Evolutionary conservation across 176 grass and related monocot species (phyloP), one percentile per base, ranked within the genome.

Genomic region (Zoysia pacifica): DNA sequence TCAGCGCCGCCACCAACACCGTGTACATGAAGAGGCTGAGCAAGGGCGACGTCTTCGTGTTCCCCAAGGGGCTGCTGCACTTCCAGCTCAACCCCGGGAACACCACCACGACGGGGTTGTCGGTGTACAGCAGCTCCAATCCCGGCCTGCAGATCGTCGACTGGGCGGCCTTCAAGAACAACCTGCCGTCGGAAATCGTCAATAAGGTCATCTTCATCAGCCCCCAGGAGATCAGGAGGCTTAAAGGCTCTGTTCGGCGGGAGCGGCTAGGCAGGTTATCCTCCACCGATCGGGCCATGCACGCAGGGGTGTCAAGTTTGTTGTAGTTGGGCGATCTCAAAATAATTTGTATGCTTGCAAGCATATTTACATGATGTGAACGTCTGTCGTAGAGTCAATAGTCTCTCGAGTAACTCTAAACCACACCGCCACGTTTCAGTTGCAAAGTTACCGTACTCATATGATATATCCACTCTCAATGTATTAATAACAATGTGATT

Each of bases 171-270:
- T 91, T 91, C 77, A 81, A 67, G 4, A 91, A 87, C 72, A 20
- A 55, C 72, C 72, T 91, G 40, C 81, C 76, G 36, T 85, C 89
- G 19, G 28, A 13, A 8, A 9, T 73, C 28, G 66, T 91, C 11
- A 73, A 83, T 50, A 74, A 75, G 46, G 89, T 88, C 43, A 91
- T 81, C 37, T 82, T 85, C 82, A 67, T 91, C 5, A 73, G 81
- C 36, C 51, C 81, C 61, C n/a, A 44, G 37, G 11, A 86, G 80
- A 74, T 87, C 63, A 84, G 65, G 84, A 90, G 76, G 84, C 84
- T 90, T 47, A 90, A 90, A 90, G 61, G 14, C 59, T 18, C 70
- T 87, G 54, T 80, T 90, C 20, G 88, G 88, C 9, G 88, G 88
- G 58, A 81, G 47, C 52, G 77, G 77, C 55, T 90, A 70, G 69